phyloP scores from a whole-genome alignment of 2,329 filamentous ascomycete species.

The Cladosporium sp. region DNA sequence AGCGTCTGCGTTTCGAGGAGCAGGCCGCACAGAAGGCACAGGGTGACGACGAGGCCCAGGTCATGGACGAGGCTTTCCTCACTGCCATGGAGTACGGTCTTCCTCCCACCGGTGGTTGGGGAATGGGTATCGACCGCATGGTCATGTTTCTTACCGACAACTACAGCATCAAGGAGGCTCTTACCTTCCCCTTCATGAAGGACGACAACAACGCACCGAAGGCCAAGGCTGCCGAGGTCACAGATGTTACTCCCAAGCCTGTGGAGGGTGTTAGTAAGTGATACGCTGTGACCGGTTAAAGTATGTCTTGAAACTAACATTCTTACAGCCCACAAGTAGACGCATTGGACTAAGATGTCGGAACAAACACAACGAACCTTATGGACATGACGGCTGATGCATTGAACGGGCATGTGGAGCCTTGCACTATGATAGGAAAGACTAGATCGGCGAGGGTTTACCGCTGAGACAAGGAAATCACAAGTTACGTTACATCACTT shows the following conservation, averaged over 20 bases:
- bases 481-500: background rate
- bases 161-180: slow-evolving; percentile 92
- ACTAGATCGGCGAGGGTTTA: background rate
- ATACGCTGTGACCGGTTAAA: background rate
- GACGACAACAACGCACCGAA: slow-evolving; percentile 52
- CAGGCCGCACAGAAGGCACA: slow-evolving; percentile 94
- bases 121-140: slow-evolving; percentile 87
- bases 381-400: slow-evolving; percentile 17
- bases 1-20: slow-evolving; percentile 88
- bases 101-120: slow-evolving; percentile 93
- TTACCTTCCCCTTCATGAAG: slow-evolving; percentile 98
- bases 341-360: background rate
- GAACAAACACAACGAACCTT: slow-evolving; percentile 4
- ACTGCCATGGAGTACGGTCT: slow-evolving; percentile 85
- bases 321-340: slow-evolving; percentile 12
- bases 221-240: slow-evolving; percentile 62
- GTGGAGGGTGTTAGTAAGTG: slow-evolving; percentile 52
- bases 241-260: slow-evolving; percentile 57
- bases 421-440: background rate
- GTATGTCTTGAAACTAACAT: background rate
- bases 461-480: slow-evolving; percentile 1
- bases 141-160: slow-evolving; percentile 96
- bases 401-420: slow-evolving; percentile 4
- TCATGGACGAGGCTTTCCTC: slow-evolving; percentile 95
- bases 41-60: slow-evolving; percentile 94